A percentile compares a stretch with the other conserved stretches of the same genome.
Evolutionary conservation across 371 early-diverging fungal genomes (phyloP).

Genomic region (Haplosporangium sp.): DNA sequence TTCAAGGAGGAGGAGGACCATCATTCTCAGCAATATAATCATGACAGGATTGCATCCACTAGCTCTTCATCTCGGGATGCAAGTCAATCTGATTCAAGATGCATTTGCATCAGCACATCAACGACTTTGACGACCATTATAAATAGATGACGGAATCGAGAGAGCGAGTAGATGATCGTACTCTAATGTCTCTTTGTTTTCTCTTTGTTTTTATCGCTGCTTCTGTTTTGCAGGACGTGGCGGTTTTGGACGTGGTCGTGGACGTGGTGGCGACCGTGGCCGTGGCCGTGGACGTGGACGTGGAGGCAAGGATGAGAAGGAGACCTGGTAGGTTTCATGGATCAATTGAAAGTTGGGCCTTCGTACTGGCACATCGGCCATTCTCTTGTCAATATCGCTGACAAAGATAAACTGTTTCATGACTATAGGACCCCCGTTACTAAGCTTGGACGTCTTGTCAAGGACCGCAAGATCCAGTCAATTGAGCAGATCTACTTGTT

Average conservation of each 20-base stretch:
- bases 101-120: no score
- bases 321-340: slow-evolving; percentile 71
- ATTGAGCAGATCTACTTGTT: slow-evolving; percentile 95
- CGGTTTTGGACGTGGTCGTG: slow-evolving; percentile 89
- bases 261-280: slow-evolving; percentile 83
- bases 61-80: no score
- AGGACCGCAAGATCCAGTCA: slow-evolving; percentile 89
- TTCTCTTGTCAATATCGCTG: background rate
- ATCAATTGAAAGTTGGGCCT: background rate
- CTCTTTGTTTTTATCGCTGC: background rate
- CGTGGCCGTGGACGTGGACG: slow-evolving; percentile 84
- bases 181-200: background rate
- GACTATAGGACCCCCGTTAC: slow-evolving; percentile 90
- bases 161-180: background rate
- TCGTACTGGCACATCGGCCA: background rate
- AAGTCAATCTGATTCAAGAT: no score
- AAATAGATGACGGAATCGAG: background rate
- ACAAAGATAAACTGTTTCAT: no score
- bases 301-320: slow-evolving; percentile 90
- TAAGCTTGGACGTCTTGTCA: slow-evolving; percentile 97
- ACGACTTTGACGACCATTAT: no score
- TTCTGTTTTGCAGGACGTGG: slow-evolving; percentile 66
- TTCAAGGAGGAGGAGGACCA: no score
- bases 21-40: no score
- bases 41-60: no score